These are phyloP conservation scores for Physcomitrium patens DNA, from an alignment of 225 moss, liverwort and hornwort species.

Conservation along the genomic window DNA sequence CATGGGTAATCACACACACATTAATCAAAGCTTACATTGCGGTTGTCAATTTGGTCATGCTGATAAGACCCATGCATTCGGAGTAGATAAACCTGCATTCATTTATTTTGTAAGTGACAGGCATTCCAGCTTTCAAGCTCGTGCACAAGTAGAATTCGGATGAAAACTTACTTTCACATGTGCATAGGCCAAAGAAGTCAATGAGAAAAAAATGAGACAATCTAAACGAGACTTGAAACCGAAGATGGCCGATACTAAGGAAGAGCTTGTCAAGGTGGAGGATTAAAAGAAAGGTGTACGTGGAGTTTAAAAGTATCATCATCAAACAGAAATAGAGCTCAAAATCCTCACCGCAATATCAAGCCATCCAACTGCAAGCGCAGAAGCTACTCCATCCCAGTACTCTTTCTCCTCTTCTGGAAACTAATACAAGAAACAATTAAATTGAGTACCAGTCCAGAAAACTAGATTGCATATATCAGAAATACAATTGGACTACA, in stretches of 20 bases:
- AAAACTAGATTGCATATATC: background rate
- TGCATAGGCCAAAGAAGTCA: no score
- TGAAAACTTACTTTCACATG: slow-evolving; percentile 20
- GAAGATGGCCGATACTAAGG: slow-evolving; percentile 3
- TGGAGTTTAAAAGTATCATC: slow-evolving; percentile 12
- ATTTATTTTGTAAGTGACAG: slow-evolving; percentile 26
- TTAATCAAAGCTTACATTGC: slow-evolving; percentile 52
- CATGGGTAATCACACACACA: background rate
- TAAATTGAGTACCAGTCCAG: slow-evolving; percentile 32
- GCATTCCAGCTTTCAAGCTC: slow-evolving; percentile 18
- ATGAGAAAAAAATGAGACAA: background rate
- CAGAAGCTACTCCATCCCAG: slow-evolving; percentile 92
- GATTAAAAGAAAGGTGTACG: slow-evolving; percentile 23
- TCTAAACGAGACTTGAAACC: background rate
- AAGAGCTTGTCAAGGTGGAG: slow-evolving; percentile 23
- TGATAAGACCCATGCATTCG: slow-evolving; percentile 97
- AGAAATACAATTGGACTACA: slow-evolving; percentile 12
- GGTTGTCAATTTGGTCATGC: slow-evolving; percentile 96
- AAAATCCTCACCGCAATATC: slow-evolving; percentile 82
- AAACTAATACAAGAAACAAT: slow-evolving; percentile 58
- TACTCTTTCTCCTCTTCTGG: slow-evolving; percentile 90
- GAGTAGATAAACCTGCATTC: slow-evolving; percentile 66
- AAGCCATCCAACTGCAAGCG: slow-evolving; percentile 98
- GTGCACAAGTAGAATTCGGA: slow-evolving; percentile 7
- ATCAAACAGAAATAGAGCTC: slow-evolving; percentile 38